Percentiles rank a stretch among this genome's conserved stretches.
phyloP scores from a whole-genome alignment of 495 filamentous ascomycete genomes.

The Penicillium alfredii region DNA sequence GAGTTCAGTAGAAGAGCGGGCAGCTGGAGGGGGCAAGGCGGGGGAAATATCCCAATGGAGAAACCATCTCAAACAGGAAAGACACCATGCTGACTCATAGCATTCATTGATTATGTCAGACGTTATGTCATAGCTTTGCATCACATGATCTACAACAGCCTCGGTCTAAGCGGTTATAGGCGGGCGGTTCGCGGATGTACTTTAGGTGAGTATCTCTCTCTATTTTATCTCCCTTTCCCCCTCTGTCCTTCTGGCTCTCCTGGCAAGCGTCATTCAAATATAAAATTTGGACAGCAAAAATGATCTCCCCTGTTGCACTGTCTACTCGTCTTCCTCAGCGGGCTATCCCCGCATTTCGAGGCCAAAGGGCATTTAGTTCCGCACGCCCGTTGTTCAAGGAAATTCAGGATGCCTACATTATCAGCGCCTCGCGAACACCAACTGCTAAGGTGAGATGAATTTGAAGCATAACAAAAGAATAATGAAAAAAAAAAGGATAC shows the following conservation, averaged over 20 bases:
- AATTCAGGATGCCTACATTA: conserved; percentile 83
- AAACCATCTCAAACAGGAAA: conserved; percentile 10
- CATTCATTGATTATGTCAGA: no score
- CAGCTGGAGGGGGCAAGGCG: conserved; percentile 6
- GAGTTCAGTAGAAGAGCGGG: conserved; percentile 2
- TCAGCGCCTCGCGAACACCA: conserved; percentile 81
- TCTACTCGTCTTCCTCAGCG: conserved; percentile 22
- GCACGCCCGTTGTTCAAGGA: conserved; percentile 55
- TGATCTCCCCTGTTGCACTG: no score
- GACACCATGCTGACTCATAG: no score
- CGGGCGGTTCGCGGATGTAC: no score
- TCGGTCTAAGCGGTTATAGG: conserved; percentile 29
- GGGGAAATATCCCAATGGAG: conserved; percentile 18
- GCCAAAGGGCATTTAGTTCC: conserved; percentile 62
- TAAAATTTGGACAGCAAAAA: no score
- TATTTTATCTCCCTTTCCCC: background rate
- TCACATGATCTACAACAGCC: conserved; percentile 22
- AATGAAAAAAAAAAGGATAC: no score
- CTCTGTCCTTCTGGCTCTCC: background rate
- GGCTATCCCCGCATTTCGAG: conserved; percentile 38
- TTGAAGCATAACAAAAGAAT: background rate
- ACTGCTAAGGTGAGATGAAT: conserved; percentile 63
- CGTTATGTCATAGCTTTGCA: conserved; percentile 20
- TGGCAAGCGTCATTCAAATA: no score
- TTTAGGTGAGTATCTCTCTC: no score